phyloP scores from a whole-genome alignment of 2,329 filamentous ascomycete genomes.

The Trichophyton verrucosum region DNA sequence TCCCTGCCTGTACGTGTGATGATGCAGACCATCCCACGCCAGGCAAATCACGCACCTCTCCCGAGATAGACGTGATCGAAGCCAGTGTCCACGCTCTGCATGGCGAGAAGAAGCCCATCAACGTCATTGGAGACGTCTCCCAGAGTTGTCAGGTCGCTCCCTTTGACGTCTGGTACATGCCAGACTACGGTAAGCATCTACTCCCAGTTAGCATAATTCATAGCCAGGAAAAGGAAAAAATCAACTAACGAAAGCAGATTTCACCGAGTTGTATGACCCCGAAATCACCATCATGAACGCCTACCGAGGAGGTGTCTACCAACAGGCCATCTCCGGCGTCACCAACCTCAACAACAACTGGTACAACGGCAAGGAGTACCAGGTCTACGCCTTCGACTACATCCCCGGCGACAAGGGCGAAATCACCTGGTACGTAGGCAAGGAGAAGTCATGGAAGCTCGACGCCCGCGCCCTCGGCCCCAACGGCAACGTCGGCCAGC shows the following conservation, averaged over 20 bases:
- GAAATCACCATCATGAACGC: conserved; percentile 45
- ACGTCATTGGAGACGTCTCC: conserved; percentile 49
- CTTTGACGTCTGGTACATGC: conserved; percentile 58
- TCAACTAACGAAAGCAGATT: conserved; percentile 32
- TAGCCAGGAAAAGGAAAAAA: too few species aligned
- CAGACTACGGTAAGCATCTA: conserved; percentile 39
- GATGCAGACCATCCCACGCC: conserved; percentile 53
- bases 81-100: conserved; percentile 45
- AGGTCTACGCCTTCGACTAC: conserved; percentile 53
- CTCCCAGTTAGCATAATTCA: neutral
- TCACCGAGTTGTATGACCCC: conserved; percentile 52
- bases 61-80: conserved; percentile 62
- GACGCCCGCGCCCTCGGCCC: conserved; percentile 48
- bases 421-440: conserved; percentile 57
- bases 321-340: conserved; percentile 51
- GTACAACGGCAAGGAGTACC: conserved; percentile 53
- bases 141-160: conserved; percentile 57
- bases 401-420: conserved; percentile 46
- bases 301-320: conserved; percentile 50
- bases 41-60: conserved; percentile 53
- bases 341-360: conserved; percentile 53
- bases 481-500: conserved; percentile 57
- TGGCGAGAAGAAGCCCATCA: conserved; percentile 31
- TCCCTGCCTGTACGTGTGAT: conserved; percentile 55
- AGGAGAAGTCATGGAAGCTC: conserved; percentile 52